Base-by-base conservation (phyloP, 1,139 yeast species). In the Nakaseomyces uthaithaninus region DNA sequence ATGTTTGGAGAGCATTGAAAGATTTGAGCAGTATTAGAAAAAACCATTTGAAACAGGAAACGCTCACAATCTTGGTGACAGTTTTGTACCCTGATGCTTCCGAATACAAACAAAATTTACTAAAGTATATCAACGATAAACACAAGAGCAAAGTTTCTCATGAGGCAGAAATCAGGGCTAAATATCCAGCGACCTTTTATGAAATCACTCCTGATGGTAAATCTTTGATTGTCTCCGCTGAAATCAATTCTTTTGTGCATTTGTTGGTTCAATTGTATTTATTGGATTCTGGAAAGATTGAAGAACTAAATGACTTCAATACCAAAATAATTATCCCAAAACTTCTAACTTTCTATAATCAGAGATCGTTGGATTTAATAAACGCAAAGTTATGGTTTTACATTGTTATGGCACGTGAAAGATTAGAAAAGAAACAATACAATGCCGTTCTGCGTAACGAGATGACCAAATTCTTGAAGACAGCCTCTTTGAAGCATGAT, bases 371-470 rank as follows among this genome's bases (percentile, higher is more conserved):
- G 50, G 98, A 93, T 62, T 77, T 83, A 54, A 73, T 93, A 47
- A 80, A 80, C 48, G 93, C 97, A 11, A 91, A 89, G 62, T 72
- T 84, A 47, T 93, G 98, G 97, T 93, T 89, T 60, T 91, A 86
- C 65, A 75, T 86, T 50, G 74, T 81, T 37, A 75, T 95, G 62
- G 75, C 89, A 4, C 77, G 78, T 50, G 98, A 91, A 65, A 65
- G 80, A 45, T 58, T 68, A 33, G 72, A 36, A 16, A 25, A 12
- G 72, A 37, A 48, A 42, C 36, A 46, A 45, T 28, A 33, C 16
- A 27, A 38, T 16, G 30, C 27, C 12, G 80, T 80, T 51, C 66
- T 78, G 43, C 77, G 94, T 55, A 75, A 85, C 6, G 77, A 72
- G 37, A 69, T 91, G 57, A 74, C 86, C 59, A 67, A 71, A 28